Base-by-base conservation (phyloP, 257 asterid genomes). In the Agastache rugosa region DNA sequence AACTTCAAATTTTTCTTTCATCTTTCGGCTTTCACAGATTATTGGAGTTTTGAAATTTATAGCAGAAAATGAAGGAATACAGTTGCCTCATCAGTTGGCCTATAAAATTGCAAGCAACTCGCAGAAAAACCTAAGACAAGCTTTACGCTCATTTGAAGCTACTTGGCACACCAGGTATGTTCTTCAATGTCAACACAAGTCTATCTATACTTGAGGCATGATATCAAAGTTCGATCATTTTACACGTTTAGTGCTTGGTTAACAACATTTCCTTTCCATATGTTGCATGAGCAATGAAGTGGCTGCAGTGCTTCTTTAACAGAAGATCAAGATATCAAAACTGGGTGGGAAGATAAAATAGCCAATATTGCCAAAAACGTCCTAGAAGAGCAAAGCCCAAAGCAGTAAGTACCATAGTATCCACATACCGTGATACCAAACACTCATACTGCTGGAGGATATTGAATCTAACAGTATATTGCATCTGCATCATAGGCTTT, bases 341-440 rank as follows among this genome's bases (percentile, higher is more conserved):
- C 87, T 3, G 96, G 97, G 20, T 92, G 97, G 96, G 97, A 92
- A 85, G 91, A 90, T 59, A 88, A 88, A 78, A 88, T 92, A 47
- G 93, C 91, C 11, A 75, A 82, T 39, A 86, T 90, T 62, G 97
- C 97, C 17, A 87, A 58, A 72, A 87, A 79, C 45, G 89, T 92
- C 67, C 82, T 92, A 66, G 84, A 85, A 69, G 93, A 92, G 77
- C 97, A 92, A 83, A 92, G 93, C 84, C 96, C 97, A 72, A 85
- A 66, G 82, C 96, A 88, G 97, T 92, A 78, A 87, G 96, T 79
- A 51, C 35, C 55, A 56, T 23, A n/a, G 14, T 31, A 9, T 29
- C 6, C 34, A 14, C 16, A 2, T 17, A 53, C 12, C 11, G 12
- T 7, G 12, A 59, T 55, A 48, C 54, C 42, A 48, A 47, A 68